Conservation (phyloP, 805 yeast species). For the Tetrapisispora phaffii region DNA sequence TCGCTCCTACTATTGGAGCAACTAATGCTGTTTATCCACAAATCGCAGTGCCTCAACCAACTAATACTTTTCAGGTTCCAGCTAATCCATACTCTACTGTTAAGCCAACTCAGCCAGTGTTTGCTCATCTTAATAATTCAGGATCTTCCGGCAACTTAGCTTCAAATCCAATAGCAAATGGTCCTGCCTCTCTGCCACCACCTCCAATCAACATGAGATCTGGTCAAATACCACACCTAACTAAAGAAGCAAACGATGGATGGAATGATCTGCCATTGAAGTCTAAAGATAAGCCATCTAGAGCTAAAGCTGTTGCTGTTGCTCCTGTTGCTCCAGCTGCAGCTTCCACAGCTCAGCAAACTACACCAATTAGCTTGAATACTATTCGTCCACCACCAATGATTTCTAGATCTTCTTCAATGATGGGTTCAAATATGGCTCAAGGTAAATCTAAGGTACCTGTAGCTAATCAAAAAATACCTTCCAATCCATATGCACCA, state of each 20-base stretch:
- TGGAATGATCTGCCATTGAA: conserved; percentile 31
- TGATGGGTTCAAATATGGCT: conserved; percentile 1
- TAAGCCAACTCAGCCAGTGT: conserved; percentile 5
- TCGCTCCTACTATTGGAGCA: too few species aligned
- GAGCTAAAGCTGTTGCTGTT: conserved; percentile 32
- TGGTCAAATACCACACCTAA: conserved; percentile 30
- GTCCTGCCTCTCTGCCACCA: conserved; percentile 12
- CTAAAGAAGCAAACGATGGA: conserved; percentile 30
- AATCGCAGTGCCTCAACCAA: conserved; percentile 9
- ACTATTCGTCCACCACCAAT: conserved; percentile 21
- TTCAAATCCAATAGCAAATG: neutral
- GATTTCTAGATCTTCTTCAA: conserved; percentile 19
- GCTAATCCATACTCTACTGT: conserved; percentile 11
- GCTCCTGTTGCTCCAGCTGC: conserved; percentile 31
- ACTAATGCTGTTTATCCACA: conserved; percentile 21
- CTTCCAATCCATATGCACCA: conserved; percentile 15
- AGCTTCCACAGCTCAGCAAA: conserved; percentile 1
- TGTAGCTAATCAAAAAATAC: neutral
- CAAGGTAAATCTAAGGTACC: neutral
- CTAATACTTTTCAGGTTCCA: conserved; percentile 10
- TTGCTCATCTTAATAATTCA: conserved; percentile 3
- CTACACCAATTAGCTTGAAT: conserved; percentile 8
- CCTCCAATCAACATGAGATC: conserved; percentile 31
- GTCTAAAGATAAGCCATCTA: conserved; percentile 22
- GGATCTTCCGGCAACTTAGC: neutral